Conservation (phyloP, 306 rosid species). For the Dryas drummondii region DNA sequence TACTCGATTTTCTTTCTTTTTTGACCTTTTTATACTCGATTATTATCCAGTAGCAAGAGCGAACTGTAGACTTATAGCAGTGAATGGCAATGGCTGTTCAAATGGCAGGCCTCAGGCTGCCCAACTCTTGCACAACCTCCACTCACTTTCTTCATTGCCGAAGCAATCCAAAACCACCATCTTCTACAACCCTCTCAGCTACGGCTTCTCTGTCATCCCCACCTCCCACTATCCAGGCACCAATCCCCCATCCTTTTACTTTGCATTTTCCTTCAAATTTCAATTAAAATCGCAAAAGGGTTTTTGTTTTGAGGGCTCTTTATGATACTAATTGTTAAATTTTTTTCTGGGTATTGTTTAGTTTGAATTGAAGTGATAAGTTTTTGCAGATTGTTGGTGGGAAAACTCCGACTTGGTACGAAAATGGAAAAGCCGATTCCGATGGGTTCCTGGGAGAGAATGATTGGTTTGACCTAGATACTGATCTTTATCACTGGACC, state of each 20-base stretch:
- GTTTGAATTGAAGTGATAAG: neutral
- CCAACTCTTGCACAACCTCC: constrained; percentile 28
- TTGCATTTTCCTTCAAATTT: neutral
- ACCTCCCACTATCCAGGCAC: constrained; percentile 61
- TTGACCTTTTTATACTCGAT: too few relatives aligned
- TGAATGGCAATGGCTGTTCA: constrained; percentile 46
- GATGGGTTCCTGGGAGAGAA: constrained; percentile 33
- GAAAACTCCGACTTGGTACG: constrained; percentile 41
- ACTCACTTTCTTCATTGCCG: constrained; percentile 19
- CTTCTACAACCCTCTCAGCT: constrained; percentile 40
- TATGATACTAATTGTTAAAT: neutral
- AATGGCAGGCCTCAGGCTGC: constrained; percentile 46
- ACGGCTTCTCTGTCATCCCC: constrained; percentile 51
- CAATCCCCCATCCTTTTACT: neutral
- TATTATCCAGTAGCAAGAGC: neutral
- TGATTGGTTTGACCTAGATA: constrained; percentile 67
- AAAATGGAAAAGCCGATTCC: constrained; percentile 35
- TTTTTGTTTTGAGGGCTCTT: neutral
- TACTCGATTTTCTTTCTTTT: too few relatives aligned
- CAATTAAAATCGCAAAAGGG: neutral
- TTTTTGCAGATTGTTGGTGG: constrained; percentile 75
- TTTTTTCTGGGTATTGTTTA: neutral
- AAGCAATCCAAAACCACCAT: constrained; percentile 26
- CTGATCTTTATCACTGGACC: constrained; percentile 87
- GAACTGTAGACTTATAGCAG: neutral